Conservation (phyloP, 306 rosid species). For the Medicago lupulina region DNA sequence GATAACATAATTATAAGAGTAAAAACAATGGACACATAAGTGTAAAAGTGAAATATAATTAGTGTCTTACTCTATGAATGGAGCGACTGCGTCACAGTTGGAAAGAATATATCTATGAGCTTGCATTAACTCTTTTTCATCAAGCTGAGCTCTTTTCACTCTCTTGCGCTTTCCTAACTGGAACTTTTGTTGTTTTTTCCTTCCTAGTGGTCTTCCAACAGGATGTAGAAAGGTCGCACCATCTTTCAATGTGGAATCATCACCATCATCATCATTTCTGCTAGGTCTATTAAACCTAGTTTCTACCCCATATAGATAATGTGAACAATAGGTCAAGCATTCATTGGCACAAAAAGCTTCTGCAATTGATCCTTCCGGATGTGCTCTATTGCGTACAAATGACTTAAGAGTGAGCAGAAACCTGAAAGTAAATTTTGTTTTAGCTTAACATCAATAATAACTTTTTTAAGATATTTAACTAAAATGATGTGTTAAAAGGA, state of each 20-base stretch:
- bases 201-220: background rate
- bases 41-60: background rate
- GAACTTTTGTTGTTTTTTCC: background rate
- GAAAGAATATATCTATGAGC: slow-evolving; percentile 2
- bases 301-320: background rate
- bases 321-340: background rate
- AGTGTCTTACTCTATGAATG: background rate
- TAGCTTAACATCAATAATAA: background rate
- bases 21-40: no score
- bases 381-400: background rate
- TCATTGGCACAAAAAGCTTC: background rate
- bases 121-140: background rate
- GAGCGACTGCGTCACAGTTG: background rate
- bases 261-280: background rate
- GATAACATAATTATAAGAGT: no score
- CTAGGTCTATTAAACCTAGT: background rate
- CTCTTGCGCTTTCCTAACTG: background rate
- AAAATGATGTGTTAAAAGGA: no score
- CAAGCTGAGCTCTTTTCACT: background rate
- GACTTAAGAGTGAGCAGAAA: background rate
- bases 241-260: background rate
- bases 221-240: background rate
- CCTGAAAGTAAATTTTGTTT: background rate
- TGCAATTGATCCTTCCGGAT: slow-evolving; percentile 1
- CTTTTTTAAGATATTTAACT: background rate